A percentile compares a stretch with the other conserved stretches of the same genome.
Evolutionary conservation across 495 filamentous ascomycete species (phyloP).

Genomic region (Neurospora sp.): DNA sequence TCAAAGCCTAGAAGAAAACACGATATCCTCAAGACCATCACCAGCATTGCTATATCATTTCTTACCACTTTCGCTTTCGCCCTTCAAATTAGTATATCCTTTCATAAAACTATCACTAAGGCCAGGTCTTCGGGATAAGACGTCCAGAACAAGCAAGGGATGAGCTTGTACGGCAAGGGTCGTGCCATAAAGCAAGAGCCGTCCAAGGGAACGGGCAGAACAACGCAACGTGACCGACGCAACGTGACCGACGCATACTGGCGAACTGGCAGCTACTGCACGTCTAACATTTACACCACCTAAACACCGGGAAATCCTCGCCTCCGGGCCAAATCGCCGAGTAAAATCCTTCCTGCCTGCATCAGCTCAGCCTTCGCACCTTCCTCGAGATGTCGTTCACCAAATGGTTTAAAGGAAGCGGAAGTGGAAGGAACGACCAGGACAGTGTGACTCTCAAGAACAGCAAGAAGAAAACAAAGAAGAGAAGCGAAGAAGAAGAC

Average conservation of each 20-base stretch:
- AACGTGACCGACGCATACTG: background rate
- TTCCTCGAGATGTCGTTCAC: background rate
- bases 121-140: background rate
- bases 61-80: background rate
- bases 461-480: background rate
- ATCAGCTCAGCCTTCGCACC: background rate
- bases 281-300: background rate
- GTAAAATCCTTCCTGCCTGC: background rate
- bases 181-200: background rate
- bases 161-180: background rate
- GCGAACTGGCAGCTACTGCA: background rate
- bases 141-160: background rate
- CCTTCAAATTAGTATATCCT: background rate
- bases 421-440: background rate
- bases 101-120: background rate
- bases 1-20: background rate
- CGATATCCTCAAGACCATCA: background rate
- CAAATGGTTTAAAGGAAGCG: background rate
- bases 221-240: background rate
- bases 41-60: background rate
- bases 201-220: background rate
- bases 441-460: background rate
- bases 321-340: background rate
- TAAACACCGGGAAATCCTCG: background rate
- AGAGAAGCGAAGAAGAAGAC: background rate